phyloP scores from a whole-genome alignment of 2,329 filamentous ascomycete genomes.

The Leptographium procerum region DNA sequence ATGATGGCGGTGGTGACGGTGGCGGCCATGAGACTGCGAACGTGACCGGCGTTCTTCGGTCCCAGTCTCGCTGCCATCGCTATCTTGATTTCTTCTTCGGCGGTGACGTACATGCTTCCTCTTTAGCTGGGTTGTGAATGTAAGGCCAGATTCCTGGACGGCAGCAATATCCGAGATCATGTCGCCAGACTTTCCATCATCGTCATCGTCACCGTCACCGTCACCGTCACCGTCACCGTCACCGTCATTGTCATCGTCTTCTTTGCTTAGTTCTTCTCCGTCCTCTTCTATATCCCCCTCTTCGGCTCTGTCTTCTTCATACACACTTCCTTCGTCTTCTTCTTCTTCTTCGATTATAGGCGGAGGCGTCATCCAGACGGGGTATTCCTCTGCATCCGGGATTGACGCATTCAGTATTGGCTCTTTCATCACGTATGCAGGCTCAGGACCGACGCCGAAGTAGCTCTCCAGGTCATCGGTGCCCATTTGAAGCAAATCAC shows the following conservation, averaged over 20 bases:
- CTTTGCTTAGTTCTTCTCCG: conserved; percentile 15
- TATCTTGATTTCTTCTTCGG: conserved; percentile 20
- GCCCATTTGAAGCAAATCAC: conserved; percentile 33
- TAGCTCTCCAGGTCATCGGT: conserved; percentile 26
- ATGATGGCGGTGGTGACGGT: conserved; percentile 12
- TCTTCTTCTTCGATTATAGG: conserved; percentile 17
- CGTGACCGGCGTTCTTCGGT: conserved; percentile 11
- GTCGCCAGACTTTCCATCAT: too few relatives aligned
- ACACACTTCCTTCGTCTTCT: not conserved
- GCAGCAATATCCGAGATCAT: conserved; percentile 21
- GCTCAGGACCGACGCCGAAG: conserved; percentile 8
- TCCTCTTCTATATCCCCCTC: not conserved
- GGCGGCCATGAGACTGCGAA: conserved; percentile 12
- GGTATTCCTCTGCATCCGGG: not conserved
- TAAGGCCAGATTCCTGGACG: conserved; percentile 21
- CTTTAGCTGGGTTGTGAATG: conserved; percentile 35
- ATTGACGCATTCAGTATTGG: not conserved
- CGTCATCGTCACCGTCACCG: conserved; percentile 1
- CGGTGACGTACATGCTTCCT: conserved; percentile 33
- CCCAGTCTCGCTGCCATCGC: conserved; percentile 17
- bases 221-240: conserved; percentile 2
- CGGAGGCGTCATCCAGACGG: conserved; percentile 2
- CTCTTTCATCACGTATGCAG: not conserved
- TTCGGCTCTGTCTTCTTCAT: conserved; percentile 15
- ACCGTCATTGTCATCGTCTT: not conserved